A percentile compares a stretch with the other conserved stretches of the same genome.
phyloP scores from a whole-genome alignment of 805 yeast species.

The Starmerella cellae region DNA sequence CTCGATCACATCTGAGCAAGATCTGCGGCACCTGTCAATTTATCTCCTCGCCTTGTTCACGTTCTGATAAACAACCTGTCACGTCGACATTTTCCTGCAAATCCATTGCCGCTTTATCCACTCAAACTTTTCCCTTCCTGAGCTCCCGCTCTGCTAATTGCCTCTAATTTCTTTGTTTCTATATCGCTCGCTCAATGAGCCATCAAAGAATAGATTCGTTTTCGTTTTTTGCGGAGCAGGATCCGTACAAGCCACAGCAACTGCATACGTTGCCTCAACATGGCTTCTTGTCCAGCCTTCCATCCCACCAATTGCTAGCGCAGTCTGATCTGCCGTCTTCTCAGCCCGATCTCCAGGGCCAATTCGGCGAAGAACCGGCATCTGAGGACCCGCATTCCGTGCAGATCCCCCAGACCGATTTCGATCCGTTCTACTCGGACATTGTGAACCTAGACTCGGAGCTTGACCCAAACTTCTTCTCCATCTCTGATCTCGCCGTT shows the following conservation, averaged over 20 bases:
- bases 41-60: background rate
- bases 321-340: background rate
- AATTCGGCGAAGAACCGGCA: background rate
- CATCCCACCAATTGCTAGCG: background rate
- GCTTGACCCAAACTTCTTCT: conserved; percentile 42
- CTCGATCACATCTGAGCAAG: background rate
- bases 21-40: background rate
- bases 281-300: too few relatives aligned
- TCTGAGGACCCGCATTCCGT: conserved; percentile 22
- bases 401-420: conserved; percentile 43
- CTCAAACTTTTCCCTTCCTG: too few relatives aligned
- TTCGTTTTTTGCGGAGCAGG: background rate
- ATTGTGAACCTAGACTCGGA: conserved; percentile 36
- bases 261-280: background rate
- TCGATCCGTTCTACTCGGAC: conserved; percentile 35
- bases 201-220: background rate
- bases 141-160: too few relatives aligned
- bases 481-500: conserved; percentile 51
- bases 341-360: too few relatives aligned
- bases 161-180: background rate
- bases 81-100: too few relatives aligned
- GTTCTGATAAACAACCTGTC: too few relatives aligned
- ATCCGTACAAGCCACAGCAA: background rate
- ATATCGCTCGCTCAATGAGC: background rate
- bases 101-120: background rate